These are phyloP conservation scores for Fusarium graminum DNA, from an alignment of 2,329 filamentous ascomycete genomes.

Conservation along the genomic window DNA sequence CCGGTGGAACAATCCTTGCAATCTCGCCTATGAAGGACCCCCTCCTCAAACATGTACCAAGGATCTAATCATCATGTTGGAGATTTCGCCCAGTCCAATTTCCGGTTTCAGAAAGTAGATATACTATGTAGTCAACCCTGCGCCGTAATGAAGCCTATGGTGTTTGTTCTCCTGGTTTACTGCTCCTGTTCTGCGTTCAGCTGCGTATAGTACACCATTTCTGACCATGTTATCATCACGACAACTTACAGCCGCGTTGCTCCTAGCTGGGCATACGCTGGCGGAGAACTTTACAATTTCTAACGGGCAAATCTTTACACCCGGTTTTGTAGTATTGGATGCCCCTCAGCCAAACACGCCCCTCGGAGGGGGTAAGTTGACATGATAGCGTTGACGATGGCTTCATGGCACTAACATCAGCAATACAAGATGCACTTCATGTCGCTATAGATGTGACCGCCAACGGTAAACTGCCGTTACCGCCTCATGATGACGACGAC, in stretches of 20 bases:
- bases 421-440: constrained; percentile 65
- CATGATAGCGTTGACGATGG: neutral
- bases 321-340: constrained; percentile 75
- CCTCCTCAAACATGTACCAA: constrained; percentile 28
- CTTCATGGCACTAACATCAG: constrained; percentile 14
- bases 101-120: constrained; percentile 39
- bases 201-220: neutral
- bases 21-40: constrained; percentile 37
- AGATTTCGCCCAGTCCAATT: constrained; percentile 18
- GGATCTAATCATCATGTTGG: constrained; percentile 19
- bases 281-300: constrained; percentile 67
- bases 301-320: constrained; percentile 77
- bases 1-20: constrained; percentile 36
- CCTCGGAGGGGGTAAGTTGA: constrained; percentile 69
- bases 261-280: constrained; percentile 44
- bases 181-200: constrained; percentile 1
- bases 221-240: constrained; percentile 26
- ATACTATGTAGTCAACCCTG: constrained; percentile 18
- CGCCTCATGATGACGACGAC: constrained; percentile 66
- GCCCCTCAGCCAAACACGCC: constrained; percentile 75
- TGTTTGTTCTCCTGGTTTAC: constrained; percentile 2
- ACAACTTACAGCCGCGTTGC: constrained; percentile 27
- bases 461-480: constrained; percentile 72
- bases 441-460: constrained; percentile 76
- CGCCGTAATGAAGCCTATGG: constrained; percentile 10